phyloP scores from a whole-genome alignment of 2,329 filamentous ascomycete genomes.

The Beauveria sp. region DNA sequence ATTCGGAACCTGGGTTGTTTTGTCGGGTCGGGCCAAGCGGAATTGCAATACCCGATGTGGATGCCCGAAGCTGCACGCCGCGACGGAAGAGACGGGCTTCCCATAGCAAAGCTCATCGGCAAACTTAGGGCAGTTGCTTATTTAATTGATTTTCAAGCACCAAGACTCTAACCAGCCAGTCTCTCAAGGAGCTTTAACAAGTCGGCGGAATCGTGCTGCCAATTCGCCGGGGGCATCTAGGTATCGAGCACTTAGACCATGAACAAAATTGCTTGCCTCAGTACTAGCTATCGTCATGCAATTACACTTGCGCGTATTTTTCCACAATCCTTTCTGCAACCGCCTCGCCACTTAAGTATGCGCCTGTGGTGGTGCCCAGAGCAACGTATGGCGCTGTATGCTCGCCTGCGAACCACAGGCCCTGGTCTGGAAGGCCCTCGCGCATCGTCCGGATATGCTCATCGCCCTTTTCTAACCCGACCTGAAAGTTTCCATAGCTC shows the following conservation, averaged over 20 bases:
- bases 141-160: too few relatives aligned
- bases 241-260: too few relatives aligned
- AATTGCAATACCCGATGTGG: background rate
- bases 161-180: too few relatives aligned
- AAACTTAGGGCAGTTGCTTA: too few relatives aligned
- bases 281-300: background rate
- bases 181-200: too few relatives aligned
- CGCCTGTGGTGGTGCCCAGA: conserved; percentile 80
- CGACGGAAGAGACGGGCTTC: background rate
- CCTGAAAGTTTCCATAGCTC: conserved; percentile 79
- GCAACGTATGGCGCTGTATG: conserved; percentile 88
- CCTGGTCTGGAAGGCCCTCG: conserved; percentile 54
- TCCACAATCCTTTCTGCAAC: conserved; percentile 59
- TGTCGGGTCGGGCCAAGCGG: conserved; percentile 1
- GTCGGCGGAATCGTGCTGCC: too few relatives aligned
- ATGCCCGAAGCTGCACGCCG: background rate
- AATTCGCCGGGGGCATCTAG: too few relatives aligned
- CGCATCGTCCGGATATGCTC: conserved; percentile 61
- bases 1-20: background rate
- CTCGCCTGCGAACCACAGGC: conserved; percentile 82
- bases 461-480: conserved; percentile 63
- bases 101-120: too few relatives aligned
- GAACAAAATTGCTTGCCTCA: too few relatives aligned
- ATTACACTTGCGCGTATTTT: conserved; percentile 35
- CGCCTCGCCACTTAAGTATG: conserved; percentile 83